Evolutionary conservation across 2,329 filamentous ascomycete species (phyloP).

Genomic region (Exophiala sp.): DNA sequence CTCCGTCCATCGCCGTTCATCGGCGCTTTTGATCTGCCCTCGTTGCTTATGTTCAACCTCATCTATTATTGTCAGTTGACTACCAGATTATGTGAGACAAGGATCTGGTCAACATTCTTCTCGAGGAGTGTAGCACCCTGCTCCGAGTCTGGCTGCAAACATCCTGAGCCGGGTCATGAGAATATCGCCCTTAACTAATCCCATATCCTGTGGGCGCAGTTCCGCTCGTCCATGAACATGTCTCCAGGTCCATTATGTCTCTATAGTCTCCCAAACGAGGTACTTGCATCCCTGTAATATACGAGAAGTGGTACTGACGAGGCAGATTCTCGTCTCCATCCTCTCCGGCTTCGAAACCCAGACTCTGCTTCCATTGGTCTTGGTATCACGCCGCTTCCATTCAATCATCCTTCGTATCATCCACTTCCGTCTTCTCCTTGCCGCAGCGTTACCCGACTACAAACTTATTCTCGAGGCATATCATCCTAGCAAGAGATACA

Average conservation of each 20-base stretch:
- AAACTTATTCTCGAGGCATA: slow-evolving; percentile 73
- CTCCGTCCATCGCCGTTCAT: no score
- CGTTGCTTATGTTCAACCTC: not conserved
- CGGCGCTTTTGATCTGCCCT: not conserved
- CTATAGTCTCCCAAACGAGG: slow-evolving; percentile 35
- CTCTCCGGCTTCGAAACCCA: slow-evolving; percentile 46
- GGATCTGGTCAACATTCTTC: not conserved
- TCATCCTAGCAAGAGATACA: slow-evolving; percentile 62
- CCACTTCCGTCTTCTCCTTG: slow-evolving; percentile 57
- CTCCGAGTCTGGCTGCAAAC: not conserved
- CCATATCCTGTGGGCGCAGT: slow-evolving; percentile 5
- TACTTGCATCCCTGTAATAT: slow-evolving; percentile 16
- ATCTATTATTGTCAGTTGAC: not conserved
- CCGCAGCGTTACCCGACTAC: slow-evolving; percentile 55
- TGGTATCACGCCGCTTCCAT: slow-evolving; percentile 59
- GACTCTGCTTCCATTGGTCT: slow-evolving; percentile 52
- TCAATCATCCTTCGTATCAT: slow-evolving; percentile 58
- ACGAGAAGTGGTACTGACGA: not conserved
- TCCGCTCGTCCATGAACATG: slow-evolving; percentile 7
- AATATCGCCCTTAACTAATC: not conserved
- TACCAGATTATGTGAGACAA: not conserved
- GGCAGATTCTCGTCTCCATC: slow-evolving; percentile 48
- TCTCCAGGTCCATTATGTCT: slow-evolving; percentile 6
- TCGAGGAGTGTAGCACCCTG: not conserved
- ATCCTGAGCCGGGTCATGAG: not conserved